These are phyloP conservation scores for Oryza australiensis DNA, from an alignment of 176 grass and related monocot genomes.

Conservation along the genomic window DNA sequence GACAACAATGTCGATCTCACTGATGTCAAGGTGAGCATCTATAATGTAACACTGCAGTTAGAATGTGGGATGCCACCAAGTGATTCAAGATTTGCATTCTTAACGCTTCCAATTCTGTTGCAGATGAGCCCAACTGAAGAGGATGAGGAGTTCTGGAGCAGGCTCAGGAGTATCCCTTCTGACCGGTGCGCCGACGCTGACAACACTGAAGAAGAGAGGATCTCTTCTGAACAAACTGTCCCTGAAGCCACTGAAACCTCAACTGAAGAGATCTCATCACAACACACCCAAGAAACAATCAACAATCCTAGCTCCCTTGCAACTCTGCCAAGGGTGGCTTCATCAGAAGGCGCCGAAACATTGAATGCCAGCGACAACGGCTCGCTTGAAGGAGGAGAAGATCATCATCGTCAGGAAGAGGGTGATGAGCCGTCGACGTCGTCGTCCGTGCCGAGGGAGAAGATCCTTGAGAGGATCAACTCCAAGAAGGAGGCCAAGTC, in stretches of 20 bases:
- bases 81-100: not conserved
- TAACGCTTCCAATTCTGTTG: constrained; percentile 22
- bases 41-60: no score
- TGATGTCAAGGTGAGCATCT: constrained; percentile 69
- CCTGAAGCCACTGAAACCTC: constrained; percentile 16
- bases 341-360: not conserved
- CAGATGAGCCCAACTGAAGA: constrained; percentile 79
- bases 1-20: constrained; percentile 83
- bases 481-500: constrained; percentile 74
- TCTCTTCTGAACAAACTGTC: constrained; percentile 1
- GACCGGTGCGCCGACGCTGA: not conserved
- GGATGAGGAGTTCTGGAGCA: constrained; percentile 64
- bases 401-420: not conserved
- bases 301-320: not conserved
- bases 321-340: not conserved
- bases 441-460: constrained; percentile 47
- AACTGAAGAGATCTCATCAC: constrained; percentile 1
- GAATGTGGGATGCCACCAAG: not conserved
- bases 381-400: not conserved
- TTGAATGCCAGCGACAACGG: not conserved
- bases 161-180: constrained; percentile 51
- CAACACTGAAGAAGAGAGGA: constrained; percentile 16
- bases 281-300: not conserved
- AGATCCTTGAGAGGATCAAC: constrained; percentile 67
- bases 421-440: constrained; percentile 7